These are phyloP conservation scores for Striga asiatica DNA, from an alignment of 257 asterid species.

Conservation along the genomic window DNA sequence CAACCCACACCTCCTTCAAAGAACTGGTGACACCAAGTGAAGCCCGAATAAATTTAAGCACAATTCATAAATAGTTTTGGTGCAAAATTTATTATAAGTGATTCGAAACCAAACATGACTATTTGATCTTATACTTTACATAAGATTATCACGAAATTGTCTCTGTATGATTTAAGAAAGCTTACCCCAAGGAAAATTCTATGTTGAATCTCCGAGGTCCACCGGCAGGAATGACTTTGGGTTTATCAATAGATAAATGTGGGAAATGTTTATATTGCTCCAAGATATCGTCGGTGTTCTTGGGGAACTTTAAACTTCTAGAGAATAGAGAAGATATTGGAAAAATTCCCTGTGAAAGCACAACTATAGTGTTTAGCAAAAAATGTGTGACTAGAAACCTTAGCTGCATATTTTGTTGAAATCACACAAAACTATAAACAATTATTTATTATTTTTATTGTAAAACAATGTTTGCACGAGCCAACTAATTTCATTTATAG, in stretches of 20 bases:
- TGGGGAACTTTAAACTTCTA: constrained; percentile 66
- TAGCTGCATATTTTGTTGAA: too few species aligned
- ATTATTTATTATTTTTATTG: background rate
- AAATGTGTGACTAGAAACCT: background rate
- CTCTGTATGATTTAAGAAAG: constrained; percentile 7
- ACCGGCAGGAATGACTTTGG: constrained; percentile 25
- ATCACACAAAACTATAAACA: background rate
- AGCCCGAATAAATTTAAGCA: background rate
- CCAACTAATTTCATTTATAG: background rate
- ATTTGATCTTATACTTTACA: background rate
- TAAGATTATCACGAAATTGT: background rate
- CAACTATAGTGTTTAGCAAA: background rate
- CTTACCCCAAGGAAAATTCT: constrained; percentile 77
- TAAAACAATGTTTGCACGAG: background rate
- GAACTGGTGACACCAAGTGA: constrained; percentile 41
- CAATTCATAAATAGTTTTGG: background rate
- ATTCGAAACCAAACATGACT: background rate
- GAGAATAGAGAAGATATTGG: constrained; percentile 67
- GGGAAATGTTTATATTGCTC: constrained; percentile 47
- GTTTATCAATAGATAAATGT: constrained; percentile 27
- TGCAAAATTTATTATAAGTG: background rate
- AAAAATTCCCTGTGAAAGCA: constrained; percentile 62
- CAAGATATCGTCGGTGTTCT: constrained; percentile 37
- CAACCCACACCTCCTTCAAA: constrained; percentile 83
- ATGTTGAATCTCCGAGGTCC: constrained; percentile 62